These are phyloP conservation scores for Hydnum rufescens DNA, from an alignment of 768 basidiomycete species.

Conservation along the genomic window DNA sequence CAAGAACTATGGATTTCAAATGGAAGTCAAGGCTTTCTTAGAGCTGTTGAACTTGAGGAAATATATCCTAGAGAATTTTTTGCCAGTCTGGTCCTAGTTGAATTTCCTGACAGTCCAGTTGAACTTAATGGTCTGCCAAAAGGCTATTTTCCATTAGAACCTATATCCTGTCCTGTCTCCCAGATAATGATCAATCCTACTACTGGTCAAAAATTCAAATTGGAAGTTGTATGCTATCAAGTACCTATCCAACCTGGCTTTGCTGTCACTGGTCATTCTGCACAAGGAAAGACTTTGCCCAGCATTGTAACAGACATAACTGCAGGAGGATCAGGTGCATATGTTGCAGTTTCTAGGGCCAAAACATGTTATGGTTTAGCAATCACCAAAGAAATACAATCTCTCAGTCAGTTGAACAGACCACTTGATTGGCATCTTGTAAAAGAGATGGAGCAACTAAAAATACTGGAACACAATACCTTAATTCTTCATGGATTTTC, in stretches of 20 bases:
- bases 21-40: constrained; percentile 16
- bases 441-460: neutral
- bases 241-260: constrained; percentile 18
- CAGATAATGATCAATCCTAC: neutral
- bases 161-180: constrained; percentile 7
- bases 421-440: neutral
- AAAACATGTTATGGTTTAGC: constrained; percentile 12
- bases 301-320: too few species aligned
- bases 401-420: constrained; percentile 14
- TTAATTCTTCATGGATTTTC: neutral
- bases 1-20: constrained; percentile 17
- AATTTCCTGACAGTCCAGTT: constrained; percentile 12
- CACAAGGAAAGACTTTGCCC: too few species aligned
- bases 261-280: too few species aligned
- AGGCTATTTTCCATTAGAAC: constrained; percentile 11
- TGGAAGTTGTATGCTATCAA: constrained; percentile 16
- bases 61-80: neutral
- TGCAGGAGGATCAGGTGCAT: constrained; percentile 17
- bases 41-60: neutral
- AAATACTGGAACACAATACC: neutral
- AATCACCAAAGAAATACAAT: too few species aligned
- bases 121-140: constrained; percentile 13
- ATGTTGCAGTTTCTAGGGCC: constrained; percentile 18
- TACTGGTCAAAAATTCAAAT: neutral
- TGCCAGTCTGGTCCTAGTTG: constrained; percentile 9